Conservation (phyloP, 345 rosid genomes). For the Reutealis trisperma region DNA sequence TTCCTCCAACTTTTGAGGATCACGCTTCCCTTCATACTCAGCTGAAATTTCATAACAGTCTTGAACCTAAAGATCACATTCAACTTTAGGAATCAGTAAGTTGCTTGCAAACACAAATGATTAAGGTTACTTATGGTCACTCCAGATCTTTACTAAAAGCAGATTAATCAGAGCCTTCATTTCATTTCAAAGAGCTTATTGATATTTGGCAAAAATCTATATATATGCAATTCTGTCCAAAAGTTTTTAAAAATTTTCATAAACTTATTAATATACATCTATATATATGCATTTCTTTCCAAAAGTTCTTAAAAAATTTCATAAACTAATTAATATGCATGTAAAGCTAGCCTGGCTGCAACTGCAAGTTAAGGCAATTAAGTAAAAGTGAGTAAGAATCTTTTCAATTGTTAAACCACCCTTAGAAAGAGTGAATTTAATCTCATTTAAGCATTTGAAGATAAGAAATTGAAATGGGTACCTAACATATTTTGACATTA, state of each 20-base stretch:
- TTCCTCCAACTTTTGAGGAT: conserved; percentile 32
- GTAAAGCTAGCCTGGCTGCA: no score
- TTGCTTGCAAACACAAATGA: background rate
- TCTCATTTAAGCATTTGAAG: background rate
- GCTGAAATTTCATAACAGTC: conserved; percentile 39
- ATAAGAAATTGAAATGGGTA: background rate
- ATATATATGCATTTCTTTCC: no score
- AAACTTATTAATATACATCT: no score
- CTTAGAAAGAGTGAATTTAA: background rate
- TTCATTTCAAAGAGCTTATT: background rate
- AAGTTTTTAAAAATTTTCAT: background rate
- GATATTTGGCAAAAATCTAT: background rate
- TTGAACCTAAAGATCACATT: conserved; percentile 21
- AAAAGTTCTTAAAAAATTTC: background rate
- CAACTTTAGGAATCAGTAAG: background rate
- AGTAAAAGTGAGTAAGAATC: background rate
- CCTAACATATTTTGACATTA: background rate
- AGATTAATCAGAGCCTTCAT: background rate
- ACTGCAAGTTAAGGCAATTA: background rate
- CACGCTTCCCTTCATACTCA: conserved; percentile 36
- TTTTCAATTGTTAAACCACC: background rate
- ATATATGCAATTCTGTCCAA: no score
- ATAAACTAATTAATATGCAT: no score
- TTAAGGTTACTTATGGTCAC: background rate
- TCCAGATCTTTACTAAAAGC: background rate